Evolutionary conservation across 306 rosid species (phyloP), one percentile per base, ranked within the genome.

Genomic region (Dicorynia guianensis): DNA sequence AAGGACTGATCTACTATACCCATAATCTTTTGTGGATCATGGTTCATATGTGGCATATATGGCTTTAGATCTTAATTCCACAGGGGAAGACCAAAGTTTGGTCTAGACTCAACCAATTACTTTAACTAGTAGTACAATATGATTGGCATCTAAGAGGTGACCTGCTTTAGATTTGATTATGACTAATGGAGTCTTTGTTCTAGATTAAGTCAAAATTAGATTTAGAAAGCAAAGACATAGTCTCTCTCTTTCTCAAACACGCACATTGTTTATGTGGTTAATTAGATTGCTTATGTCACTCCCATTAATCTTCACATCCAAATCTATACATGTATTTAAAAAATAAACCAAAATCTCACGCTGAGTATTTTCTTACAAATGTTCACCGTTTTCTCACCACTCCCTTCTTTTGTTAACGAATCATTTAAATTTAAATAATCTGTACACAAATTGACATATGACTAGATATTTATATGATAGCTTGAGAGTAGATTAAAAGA

Each of bases 141-240:
- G 13, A 67, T 53, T 69, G 63, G 60, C 11, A 25, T 35, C 43
- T 11, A 11, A 15, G 18, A 11, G 50, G 39, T 20, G 55, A 56
- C 46, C 7, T 44, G 17, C n/a, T 33, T 63, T 30, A 20, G 42
- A 25, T 47, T 54, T 65, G 39, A 43, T 30, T 3, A 58, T 55
- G 59, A 42, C 18, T 39, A 30, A 36, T 36, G 38, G 43, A 54
- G 48, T 40, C 7, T 0, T 15, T 5, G 54, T 55, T 43, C 6
- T 42, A 57, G 46, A 57, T 43, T 25, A 52, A 74, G 57, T 52
- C 55, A 52, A 63, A 13, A 33, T 30, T 67, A 48, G 19, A 60
- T 35, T 7, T 35, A 5, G 10, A 67, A 15, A n/a, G 8, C 11
- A 49, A 33, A 4, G 30, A 8, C 4, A 11, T 4, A 3, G 15